Conservation (phyloP, 257 asterid species). For the Solanum etuberosum region DNA sequence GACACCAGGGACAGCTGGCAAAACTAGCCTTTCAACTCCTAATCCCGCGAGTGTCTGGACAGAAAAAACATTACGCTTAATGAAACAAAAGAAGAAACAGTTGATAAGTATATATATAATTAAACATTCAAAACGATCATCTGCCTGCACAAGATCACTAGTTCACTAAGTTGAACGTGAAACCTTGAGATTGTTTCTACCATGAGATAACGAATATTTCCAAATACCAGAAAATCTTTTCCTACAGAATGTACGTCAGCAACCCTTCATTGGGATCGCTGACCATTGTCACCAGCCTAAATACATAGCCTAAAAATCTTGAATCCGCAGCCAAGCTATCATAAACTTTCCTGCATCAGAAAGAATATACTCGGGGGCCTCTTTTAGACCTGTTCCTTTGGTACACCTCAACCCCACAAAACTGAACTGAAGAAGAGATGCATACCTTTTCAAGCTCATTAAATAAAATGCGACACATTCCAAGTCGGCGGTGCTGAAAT, state of each 20-base stretch:
- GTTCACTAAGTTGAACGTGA: neutral
- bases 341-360: neutral
- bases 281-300: neutral
- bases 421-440: neutral
- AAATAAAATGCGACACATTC: constrained; percentile 89
- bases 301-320: neutral
- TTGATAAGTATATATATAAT: neutral
- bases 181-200: neutral
- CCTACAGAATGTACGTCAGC: neutral
- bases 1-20: constrained; percentile 71
- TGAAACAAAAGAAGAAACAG: neutral
- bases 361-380: neutral
- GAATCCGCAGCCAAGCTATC: neutral
- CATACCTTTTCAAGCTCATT: constrained; percentile 83
- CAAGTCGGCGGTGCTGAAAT: constrained; percentile 71
- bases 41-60: constrained; percentile 52
- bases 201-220: neutral
- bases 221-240: neutral
- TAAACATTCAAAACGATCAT: neutral
- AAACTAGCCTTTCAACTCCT: constrained; percentile 81
- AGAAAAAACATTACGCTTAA: neutral
- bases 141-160: neutral
- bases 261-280: neutral
- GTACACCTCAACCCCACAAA: neutral
- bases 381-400: neutral